Evolutionary conservation across 306 rosid genomes (phyloP), one percentile per base, ranked within the genome.

Genomic region (Heteromeles arbutifolia): DNA sequence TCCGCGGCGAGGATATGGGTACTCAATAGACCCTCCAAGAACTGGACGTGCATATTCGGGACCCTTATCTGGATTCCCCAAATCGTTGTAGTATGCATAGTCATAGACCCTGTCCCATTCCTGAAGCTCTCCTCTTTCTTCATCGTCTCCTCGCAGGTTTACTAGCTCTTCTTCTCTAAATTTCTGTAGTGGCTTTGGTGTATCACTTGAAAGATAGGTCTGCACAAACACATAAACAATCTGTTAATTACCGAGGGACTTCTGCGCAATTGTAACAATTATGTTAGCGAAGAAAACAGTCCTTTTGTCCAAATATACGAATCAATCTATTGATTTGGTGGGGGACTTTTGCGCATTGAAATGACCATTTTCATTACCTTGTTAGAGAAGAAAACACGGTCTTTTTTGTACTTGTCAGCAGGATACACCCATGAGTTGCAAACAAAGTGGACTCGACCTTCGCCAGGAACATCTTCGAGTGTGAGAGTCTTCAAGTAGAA

Each of bases 361-460:
- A 48, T 15, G 54, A 48, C 8, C 18, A 48, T 48, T 48, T 48
- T 48, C 21, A 1, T 1, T 15, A 87, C 98, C 95, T 91, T 77
- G 90, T 91, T 93, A 32, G 83, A 53, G 85, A 93, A 93, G 91
- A 93, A 93, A 77, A 91, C 54, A 4, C 98, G 92, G 44, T 85
- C 93, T 3, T 74, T 86, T 56, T 79, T 59, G 74, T 91, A 89
- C 80, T 87, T 84, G 24, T 86, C 67, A 11, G 85, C 73, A 56
- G 98, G 97, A 74, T 91, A 93, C 4, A 93, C 80, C 98, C 98
- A 93, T 9, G 98, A 93, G 84, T 89, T 93, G 88, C 98, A 93
- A 26, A 80, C 80, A 44, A 93, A 93, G 81, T 85, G 92, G 79
- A 93, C 72, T 59, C 32, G 69, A 28, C 93, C 93, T 48, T 85